phyloP scores from a whole-genome alignment of 768 basidiomycete species.

The Kwoniella mangroviensis region DNA sequence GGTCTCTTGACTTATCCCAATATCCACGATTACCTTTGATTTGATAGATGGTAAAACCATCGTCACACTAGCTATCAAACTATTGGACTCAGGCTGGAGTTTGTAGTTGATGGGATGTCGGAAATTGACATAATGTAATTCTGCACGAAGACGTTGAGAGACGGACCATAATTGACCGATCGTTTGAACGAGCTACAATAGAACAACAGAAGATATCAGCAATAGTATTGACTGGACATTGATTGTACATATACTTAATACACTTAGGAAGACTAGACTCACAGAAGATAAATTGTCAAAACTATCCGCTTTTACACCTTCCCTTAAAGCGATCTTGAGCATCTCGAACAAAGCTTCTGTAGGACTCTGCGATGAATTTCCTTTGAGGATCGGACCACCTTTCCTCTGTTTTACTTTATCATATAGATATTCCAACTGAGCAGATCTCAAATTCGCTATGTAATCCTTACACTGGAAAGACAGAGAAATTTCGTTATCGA shows the following conservation, averaged over 20 bases:
- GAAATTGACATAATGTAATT: conserved; percentile 40
- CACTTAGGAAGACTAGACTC: not conserved
- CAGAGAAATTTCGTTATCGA: conserved; percentile 43
- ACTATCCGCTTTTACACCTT: conserved; percentile 14
- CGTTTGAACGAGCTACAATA: conserved; percentile 35
- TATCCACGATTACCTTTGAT: conserved; percentile 10
- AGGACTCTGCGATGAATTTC: conserved; percentile 13
- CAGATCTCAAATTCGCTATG: conserved; percentile 27
- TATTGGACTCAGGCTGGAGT: not conserved
- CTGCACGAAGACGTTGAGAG: conserved; percentile 34
- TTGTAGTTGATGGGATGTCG: conserved; percentile 37
- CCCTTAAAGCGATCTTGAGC: conserved; percentile 31
- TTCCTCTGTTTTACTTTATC: conserved; percentile 6
- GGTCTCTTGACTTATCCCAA: conserved; percentile 15
- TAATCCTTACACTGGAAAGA: conserved; percentile 32
- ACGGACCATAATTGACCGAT: conserved; percentile 38
- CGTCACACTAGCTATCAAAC: conserved; percentile 4
- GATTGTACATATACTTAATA: not conserved
- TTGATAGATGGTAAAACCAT: conserved; percentile 18
- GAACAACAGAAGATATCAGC: not conserved
- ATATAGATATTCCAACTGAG: conserved; percentile 34
- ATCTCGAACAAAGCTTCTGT: conserved; percentile 42
- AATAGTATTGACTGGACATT: not conserved
- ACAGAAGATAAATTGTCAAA: conserved; percentile 18
- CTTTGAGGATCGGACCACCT: conserved; percentile 18